Evolutionary conservation across 495 filamentous ascomycete genomes (phyloP).

Genomic region (Penicillium samsonianum): DNA sequence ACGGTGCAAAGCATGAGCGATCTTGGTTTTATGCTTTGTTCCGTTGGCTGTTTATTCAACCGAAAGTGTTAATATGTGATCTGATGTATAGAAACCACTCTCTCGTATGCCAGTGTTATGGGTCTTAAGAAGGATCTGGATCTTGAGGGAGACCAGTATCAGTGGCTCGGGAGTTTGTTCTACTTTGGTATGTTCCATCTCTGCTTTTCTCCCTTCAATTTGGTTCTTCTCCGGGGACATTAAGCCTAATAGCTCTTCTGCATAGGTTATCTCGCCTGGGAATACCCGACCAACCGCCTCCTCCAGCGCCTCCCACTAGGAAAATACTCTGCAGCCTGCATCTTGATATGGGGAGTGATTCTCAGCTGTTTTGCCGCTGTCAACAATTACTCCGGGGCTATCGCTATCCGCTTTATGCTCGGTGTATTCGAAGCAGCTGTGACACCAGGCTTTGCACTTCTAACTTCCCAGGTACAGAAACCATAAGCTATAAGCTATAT

Average conservation of each 20-base stretch:
- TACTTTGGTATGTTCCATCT: slow-evolving; percentile 53
- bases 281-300: slow-evolving; percentile 63
- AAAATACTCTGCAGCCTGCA: slow-evolving; percentile 58
- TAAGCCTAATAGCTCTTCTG: background rate
- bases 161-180: slow-evolving; percentile 60
- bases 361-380: slow-evolving; percentile 56
- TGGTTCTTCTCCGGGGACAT: background rate
- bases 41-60: background rate
- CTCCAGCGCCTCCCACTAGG: slow-evolving; percentile 60
- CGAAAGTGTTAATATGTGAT: background rate
- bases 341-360: slow-evolving; percentile 59
- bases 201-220: background rate
- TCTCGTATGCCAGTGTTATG: slow-evolving; percentile 66
- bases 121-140: slow-evolving; percentile 55
- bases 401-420: slow-evolving; percentile 60
- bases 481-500: background rate
- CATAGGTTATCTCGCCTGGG: slow-evolving; percentile 61
- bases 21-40: background rate
- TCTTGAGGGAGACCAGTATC: slow-evolving; percentile 46
- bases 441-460: slow-evolving; percentile 62
- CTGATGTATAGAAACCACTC: slow-evolving; percentile 51
- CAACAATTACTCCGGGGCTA: slow-evolving; percentile 48
- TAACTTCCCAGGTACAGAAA: slow-evolving; percentile 52
- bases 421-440: slow-evolving; percentile 64
- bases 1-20: background rate